Base-by-base conservation (phyloP, 2,329 filamentous ascomycete genomes). In the Trichoderma cornu-damae region DNA sequence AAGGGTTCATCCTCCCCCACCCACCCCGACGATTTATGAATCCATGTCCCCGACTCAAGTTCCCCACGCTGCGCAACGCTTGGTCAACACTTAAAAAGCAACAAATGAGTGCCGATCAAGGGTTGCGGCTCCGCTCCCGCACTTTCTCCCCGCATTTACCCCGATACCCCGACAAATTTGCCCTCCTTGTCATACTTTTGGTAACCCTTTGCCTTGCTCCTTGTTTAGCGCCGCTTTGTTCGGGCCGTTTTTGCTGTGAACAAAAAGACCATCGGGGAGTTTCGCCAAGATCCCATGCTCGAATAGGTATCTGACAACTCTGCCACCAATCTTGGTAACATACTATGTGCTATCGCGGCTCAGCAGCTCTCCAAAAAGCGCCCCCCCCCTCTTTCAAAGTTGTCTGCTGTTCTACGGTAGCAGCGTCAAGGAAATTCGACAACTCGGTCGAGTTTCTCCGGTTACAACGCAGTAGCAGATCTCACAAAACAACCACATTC, bases 241-340 rank as follows among this genome's bases (percentile, higher is more conserved):
- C 54, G 54, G 54, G 54, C 54, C 54, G 54, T 57, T 57, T n/a
- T 56, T 34, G 8, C 14, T 42, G 44, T 43, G 18, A 38, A 42
- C 53, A 48, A 49, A 48, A 42, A 57, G 44, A 14, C 46, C 54
- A 44, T 57, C 54, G 54, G 54, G 54, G 54, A 57, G 54, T 57
- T 43, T 57, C 54, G 54, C 47, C 54, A 55, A 42, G 6, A 18
- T 22, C 7, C 52, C 37, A 22, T 37, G 11, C 42, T 22, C 24
- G 8, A 55, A 28, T 20, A 22, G 42, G 52, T n/a, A 30, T 24
- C 42, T 16, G 11, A 22, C 16, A 47, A 47, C 52, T 46, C 47
- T 55, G 46, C 52, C 52, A 55, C 52, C 52, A 55, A 55, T 55
- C 52, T 28, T 22, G 11, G n/a, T n/a, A n/a, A n/a, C n/a, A n/a